Evolutionary conservation across 192 early-diverging fungal genomes (phyloP).

Genomic region (Haplosporangium gracile): DNA sequence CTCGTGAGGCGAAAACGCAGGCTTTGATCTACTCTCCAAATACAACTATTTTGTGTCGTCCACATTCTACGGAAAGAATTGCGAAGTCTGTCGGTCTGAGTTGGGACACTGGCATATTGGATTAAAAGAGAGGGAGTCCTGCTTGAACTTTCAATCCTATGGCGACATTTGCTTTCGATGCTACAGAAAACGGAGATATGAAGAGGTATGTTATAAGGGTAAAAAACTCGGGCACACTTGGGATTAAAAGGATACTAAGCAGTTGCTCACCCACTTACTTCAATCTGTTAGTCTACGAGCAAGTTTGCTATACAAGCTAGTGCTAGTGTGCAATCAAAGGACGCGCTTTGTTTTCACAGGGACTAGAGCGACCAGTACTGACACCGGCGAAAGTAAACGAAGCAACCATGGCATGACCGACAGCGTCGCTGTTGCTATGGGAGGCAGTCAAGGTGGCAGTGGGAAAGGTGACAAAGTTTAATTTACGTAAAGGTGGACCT

Average conservation of each 20-base stretch:
- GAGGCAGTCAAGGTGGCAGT: too few species aligned
- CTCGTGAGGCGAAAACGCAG: not conserved
- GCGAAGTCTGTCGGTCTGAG: constrained; percentile 3
- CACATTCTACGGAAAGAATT: not conserved
- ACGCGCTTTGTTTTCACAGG: too few species aligned
- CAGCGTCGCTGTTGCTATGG: too few species aligned
- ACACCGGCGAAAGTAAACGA: too few species aligned
- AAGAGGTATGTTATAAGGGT: not conserved
- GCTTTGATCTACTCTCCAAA: constrained; percentile 13
- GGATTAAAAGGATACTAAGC: not conserved
- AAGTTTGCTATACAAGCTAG: not conserved
- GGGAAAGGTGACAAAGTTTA: too few species aligned
- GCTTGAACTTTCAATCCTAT: not conserved
- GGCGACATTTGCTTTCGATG: not conserved
- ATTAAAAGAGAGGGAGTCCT: not conserved
- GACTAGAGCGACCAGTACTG: too few species aligned
- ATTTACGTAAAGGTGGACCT: too few species aligned
- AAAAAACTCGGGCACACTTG: not conserved
- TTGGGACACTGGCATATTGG: constrained; percentile 13
- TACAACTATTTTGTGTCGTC: constrained; percentile 14
- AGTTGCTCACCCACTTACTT: not conserved
- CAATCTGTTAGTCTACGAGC: not conserved
- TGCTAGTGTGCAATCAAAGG: not conserved
- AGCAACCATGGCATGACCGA: too few species aligned
- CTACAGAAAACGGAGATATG: not conserved